Evolutionary conservation across 2,329 filamentous ascomycete genomes (phyloP).

Genomic region (Nothopassalora personata): DNA sequence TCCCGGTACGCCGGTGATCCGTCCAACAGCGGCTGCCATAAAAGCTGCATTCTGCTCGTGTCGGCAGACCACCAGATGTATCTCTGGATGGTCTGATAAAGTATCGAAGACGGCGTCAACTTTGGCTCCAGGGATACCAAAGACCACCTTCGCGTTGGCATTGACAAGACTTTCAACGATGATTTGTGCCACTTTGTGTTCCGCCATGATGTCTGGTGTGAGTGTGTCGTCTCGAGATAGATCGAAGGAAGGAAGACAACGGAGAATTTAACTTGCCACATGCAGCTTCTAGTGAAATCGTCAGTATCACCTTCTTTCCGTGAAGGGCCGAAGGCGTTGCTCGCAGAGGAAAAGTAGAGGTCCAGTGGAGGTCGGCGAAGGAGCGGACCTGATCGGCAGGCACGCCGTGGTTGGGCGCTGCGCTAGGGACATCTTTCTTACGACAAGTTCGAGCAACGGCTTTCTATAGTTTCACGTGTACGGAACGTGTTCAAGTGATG

Average conservation of each 20-base stretch:
- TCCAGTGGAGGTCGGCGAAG: neutral
- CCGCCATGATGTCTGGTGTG: slow-evolving; percentile 10
- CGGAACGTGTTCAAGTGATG: neutral
- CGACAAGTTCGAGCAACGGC: neutral
- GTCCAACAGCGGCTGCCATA: slow-evolving; percentile 45
- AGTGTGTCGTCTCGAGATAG: neutral
- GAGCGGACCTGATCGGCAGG: neutral
- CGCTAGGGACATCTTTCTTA: neutral
- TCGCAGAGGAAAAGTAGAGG: neutral
- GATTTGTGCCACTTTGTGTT: slow-evolving; percentile 31
- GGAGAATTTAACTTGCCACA: neutral
- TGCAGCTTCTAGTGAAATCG: neutral
- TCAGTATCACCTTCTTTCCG: neutral
- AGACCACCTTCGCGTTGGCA: slow-evolving; percentile 44
- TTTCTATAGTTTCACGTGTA: too few relatives aligned
- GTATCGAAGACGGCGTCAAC: slow-evolving; percentile 47
- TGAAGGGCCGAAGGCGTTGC: neutral
- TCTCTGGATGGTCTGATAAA: slow-evolving; percentile 43
- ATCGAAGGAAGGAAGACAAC: neutral
- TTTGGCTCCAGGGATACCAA: slow-evolving; percentile 42
- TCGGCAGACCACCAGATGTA: slow-evolving; percentile 43
- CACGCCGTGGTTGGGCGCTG: neutral
- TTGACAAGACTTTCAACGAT: slow-evolving; percentile 34
- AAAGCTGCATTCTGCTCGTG: slow-evolving; percentile 50
- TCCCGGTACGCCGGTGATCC: slow-evolving; percentile 44